Percentiles rank a stretch among this genome's conserved stretches.
Conservation (phyloP, 345 rosid genomes). For the Melaleuca quinquenervia region DNA sequence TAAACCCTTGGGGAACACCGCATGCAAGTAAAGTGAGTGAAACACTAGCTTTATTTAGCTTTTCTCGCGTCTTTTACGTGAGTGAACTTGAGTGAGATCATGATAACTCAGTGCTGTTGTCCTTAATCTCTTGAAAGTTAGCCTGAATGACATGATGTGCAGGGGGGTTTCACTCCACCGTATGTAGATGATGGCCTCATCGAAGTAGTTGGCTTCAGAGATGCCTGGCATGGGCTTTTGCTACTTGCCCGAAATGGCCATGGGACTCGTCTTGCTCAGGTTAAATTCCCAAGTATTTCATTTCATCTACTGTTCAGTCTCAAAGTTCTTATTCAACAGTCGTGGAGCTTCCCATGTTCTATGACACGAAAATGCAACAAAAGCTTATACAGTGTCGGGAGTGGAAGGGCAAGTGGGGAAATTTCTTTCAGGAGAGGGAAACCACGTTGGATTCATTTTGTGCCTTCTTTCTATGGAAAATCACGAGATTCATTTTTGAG, state of each 20-base stretch:
- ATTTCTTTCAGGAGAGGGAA: neutral
- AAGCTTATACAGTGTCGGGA: neutral
- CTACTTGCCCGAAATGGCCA: slow-evolving; percentile 31
- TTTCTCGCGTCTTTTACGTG: neutral
- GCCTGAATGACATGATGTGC: neutral
- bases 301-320: neutral
- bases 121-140: neutral
- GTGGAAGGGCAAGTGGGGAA: neutral
- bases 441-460: neutral
- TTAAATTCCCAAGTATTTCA: neutral
- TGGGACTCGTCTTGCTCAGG: slow-evolving; percentile 48
- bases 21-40: slow-evolving; percentile 19
- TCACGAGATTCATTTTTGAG: neutral
- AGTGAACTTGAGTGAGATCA: neutral
- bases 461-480: neutral
- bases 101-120: neutral
- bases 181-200: slow-evolving; percentile 34
- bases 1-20: slow-evolving; percentile 64
- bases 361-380: neutral
- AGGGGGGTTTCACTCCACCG: slow-evolving; percentile 32
- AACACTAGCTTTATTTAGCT: slow-evolving; percentile 14
- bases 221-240: slow-evolving; percentile 41
- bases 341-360: neutral
- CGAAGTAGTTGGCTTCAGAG: slow-evolving; percentile 39
- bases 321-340: neutral